Base-by-base conservation (phyloP, 495 filamentous ascomycete species). In the Hyaloscypha bicolor region DNA sequence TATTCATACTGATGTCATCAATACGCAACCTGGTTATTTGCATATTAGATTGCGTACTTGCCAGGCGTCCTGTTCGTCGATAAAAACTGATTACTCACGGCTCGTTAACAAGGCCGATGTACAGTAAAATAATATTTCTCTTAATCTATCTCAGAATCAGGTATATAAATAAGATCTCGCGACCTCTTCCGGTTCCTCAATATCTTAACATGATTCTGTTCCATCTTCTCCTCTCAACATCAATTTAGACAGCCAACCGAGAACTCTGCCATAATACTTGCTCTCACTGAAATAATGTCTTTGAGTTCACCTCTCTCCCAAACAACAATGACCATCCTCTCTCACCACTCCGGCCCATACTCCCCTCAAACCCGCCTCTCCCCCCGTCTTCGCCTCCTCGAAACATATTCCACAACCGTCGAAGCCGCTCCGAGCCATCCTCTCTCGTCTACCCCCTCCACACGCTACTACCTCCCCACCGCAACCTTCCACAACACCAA, bases 341-440 rank as follows among this genome's bases (percentile, higher is more conserved):
- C 51, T 53, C 51, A 53, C 51, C 51, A 53, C 16, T 53, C 51
- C 16, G 51, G 51, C 51, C 51, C 51, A 53, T 53, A 53, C 22
- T 53, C 51, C 51, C 51, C 51, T 53, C 51, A 53, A 53, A 53
- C 51, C 51, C 51, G 51, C 51, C 51, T 53, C 51, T 53, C 51
- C 51, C 51, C 51, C 6, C 51, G 51, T 53, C 51, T 53, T 53
- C 51, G 51, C 51, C 16, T 53, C 51, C 51, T 6, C 51, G 51
- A 53, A 53, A 53, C 51, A 6, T 53, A 53, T 14, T 6, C 16
- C 51, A 53, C 19, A 6, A 14, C 51, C 51, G 51, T 53, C 16
- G 51, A 53, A 19, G 51, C 51, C 51, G 51, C 51, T 19, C 51
- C 51, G 51, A 53, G 51, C 16, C 51, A 53, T 53, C 16, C 19